Percentiles rank a stretch among this genome's conserved stretches.
phyloP scores from a whole-genome alignment of 495 filamentous ascomycete genomes.

The Hypoxylon rickii region DNA sequence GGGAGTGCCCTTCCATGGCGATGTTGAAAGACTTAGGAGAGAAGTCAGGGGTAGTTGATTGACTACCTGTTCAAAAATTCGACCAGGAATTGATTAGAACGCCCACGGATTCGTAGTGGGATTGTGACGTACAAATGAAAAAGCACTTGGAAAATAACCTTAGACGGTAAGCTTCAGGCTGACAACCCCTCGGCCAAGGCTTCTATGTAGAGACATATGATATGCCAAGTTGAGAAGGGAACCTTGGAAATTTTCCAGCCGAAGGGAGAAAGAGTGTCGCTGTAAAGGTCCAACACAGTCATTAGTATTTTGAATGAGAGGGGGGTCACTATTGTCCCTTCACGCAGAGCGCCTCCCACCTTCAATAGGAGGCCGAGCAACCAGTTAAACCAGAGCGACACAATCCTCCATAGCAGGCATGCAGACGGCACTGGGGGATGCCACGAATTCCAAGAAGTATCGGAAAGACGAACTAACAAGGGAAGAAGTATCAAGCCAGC shows the following conservation, averaged over 20 bases:
- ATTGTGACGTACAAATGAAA: conserved; percentile 7
- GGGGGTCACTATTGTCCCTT: conserved; percentile 5
- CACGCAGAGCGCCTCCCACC: conserved; percentile 9
- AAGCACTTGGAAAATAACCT: neutral
- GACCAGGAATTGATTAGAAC: conserved; percentile 2
- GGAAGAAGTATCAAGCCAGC: neutral
- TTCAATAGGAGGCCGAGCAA: no score
- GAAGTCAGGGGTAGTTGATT: conserved; percentile 26
- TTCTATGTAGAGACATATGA: conserved; percentile 5
- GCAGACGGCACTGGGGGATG: neutral
- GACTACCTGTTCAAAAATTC: conserved; percentile 23
- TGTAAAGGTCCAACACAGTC: neutral
- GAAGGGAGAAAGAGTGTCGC: neutral
- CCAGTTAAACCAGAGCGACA: no score
- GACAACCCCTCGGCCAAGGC: conserved; percentile 1
- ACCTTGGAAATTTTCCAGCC: neutral
- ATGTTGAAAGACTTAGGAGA: conserved; percentile 24
- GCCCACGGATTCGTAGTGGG: neutral
- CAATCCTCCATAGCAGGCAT: neutral
- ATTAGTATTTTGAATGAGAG: conserved; percentile 14
- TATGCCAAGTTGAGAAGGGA: neutral
- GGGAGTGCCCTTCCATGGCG: conserved; percentile 20
- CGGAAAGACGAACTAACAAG: conserved; percentile 13
- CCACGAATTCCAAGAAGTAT: conserved; percentile 9
- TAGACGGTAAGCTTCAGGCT: neutral